Evolutionary conservation across 2,329 filamentous ascomycete species (phyloP), one percentile per base, ranked within the genome.

Genomic region (Elsinoe australis): DNA sequence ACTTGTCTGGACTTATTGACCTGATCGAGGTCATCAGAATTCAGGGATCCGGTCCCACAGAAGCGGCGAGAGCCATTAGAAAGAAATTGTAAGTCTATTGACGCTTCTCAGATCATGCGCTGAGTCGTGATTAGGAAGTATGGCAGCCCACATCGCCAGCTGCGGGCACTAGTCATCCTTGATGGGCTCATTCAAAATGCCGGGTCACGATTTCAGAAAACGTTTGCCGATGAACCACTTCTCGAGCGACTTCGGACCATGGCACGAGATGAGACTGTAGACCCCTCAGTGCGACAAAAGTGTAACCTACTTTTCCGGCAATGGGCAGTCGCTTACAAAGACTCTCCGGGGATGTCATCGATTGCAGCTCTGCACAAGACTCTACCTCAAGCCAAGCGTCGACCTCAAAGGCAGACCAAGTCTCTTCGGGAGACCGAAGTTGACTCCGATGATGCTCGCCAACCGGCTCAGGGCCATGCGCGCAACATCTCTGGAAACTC

Each of bases 181-280:
- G 92, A 98, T 63, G 89, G 86, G 33, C 74, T 98, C 31, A 92
- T 98, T 52, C 87, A 95, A 62, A 98, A 98, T 69, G 89, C 88
- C 2, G 90, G 90, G 1, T 75, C 83, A 9, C 79, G 83, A 9
- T 95, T 96, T 62, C 85, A 95, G 65, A 80, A 86, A 41, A 78
- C 79, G 12, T 95, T 96, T 64, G 85, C 82, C 7, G 90, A 98
- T 59, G 89, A 95, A 62, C 85, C 89, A 22, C 72, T 98, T 31
- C 78, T 98, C 2, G 92, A 98, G 67, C 84, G 92, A 18, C 74
- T 98, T 46, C 82, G 92, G 17, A 82, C 96, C 26, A 85, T 90
- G 55, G 88, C 85, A 26, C 88, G 85, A 14, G 89, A 92, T 47
- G 76, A 87, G 14, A 75, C 92, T 53, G 89, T 88, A 0, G 89